These are phyloP conservation scores for Eucalyptus shirleyi DNA, from an alignment of 345 rosid genomes.

Conservation along the genomic window DNA sequence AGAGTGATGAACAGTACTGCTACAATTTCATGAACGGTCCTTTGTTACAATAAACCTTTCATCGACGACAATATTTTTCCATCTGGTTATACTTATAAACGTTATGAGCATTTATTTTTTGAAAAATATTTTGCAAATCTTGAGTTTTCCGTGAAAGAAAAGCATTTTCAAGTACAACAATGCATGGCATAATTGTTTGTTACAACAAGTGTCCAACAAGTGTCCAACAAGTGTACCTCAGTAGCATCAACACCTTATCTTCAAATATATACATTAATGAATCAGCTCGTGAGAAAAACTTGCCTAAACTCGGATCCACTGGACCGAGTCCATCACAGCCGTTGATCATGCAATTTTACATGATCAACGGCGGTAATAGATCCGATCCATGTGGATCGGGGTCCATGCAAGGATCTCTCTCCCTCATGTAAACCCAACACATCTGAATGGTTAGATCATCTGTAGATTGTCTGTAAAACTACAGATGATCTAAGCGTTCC, in stretches of 20 bases:
- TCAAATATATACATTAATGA: not conserved
- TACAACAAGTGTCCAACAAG: not conserved
- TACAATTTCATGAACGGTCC: not conserved
- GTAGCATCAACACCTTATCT: not conserved
- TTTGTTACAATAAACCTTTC: no score
- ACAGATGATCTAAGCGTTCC: not conserved
- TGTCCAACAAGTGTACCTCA: not conserved
- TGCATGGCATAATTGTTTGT: not conserved
- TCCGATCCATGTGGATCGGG: not conserved
- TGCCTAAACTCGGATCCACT: not conserved
- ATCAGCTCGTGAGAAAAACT: not conserved
- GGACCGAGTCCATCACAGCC: not conserved
- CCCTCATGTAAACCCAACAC: not conserved
- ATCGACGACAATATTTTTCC: no score
- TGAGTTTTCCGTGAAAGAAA: not conserved
- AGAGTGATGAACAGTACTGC: not conserved
- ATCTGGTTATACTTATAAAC: no score
- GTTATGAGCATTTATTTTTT: no score
- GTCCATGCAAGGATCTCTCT: not conserved
- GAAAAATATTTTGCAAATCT: not conserved
- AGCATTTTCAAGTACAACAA: rapidly evolving
- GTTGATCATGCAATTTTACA: not conserved
- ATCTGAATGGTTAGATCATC: not conserved
- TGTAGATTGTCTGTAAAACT: not conserved
- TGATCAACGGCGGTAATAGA: not conserved